Base-by-base conservation (phyloP, 805 yeast species). In the Zygosaccharomyces kombuchaensis region DNA sequence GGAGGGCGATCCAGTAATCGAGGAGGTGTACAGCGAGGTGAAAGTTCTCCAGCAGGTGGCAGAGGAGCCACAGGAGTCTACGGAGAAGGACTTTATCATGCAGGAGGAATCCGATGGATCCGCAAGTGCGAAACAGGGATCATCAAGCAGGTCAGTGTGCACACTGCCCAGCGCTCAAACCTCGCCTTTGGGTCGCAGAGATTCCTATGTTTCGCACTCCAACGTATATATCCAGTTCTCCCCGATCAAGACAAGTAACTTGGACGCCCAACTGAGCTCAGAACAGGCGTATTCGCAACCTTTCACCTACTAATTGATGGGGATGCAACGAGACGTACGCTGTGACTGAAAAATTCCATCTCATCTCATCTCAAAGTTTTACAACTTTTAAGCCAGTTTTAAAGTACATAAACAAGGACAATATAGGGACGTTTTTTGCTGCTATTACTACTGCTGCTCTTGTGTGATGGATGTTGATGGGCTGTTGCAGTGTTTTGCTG, bases 401-500 rank as follows among this genome's bases (percentile, higher is more conserved):
- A 29, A 31, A 40, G 34, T 35, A 32, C 41, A 27, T 27, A 38
- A 35, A 31, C 34, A 38, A 22, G 34, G 34, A 38, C 34, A n/a
- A 26, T 17, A 38, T 26, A 26, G 14, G 22, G 17, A 26, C 17
- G 13, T 29, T 10, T 26, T 26, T 40, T 40, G n/a, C 14, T 35
- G 8, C 27, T 22, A 2, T 21, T 25, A 14, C 31, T 30, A 26
- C 23, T 31, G 16, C n/a, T 2, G 21, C 14, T 12, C 7, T 25
- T 34, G 23, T 9, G 30, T 12, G 16, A 87, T 89, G 95, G 88
- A 88, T 63, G 78, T 80, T 21, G 68, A 74, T 43, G 72, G 76
- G 6, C 72, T 89, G 34, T 81, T 84, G 60, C 80, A 78, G 55
- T 85, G 91, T 66, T 87, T 89, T 59, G 77, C 82, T 21, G 88